A percentile compares a stretch with the other conserved stretches of the same genome.
Conservation (phyloP, 495 filamentous ascomycete species). For the Daldinia childiae region DNA sequence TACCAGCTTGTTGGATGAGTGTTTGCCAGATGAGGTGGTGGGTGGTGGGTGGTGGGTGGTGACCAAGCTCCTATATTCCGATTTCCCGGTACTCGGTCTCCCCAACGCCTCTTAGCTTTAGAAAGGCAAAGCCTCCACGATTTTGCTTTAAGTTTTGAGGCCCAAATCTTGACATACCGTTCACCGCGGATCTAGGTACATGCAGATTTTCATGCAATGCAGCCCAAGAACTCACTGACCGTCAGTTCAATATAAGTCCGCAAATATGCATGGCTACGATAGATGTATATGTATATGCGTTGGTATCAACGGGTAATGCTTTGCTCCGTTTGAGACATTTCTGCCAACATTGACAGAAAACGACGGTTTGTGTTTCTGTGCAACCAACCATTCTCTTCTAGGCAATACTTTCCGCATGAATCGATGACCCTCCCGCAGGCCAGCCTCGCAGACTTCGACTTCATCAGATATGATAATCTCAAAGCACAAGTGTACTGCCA, state of each 20-base stretch:
- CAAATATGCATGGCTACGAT: background rate
- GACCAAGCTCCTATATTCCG: constrained; percentile 17
- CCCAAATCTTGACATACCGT: constrained; percentile 14
- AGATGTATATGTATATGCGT: background rate
- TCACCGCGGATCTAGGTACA: constrained; percentile 18
- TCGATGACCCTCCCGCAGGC: constrained; percentile 28
- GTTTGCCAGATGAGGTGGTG: constrained; percentile 20
- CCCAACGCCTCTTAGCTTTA: background rate
- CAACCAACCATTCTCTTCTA: constrained; percentile 27
- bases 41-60: no score
- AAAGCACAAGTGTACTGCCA: background rate
- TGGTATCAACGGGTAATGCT: constrained; percentile 2
- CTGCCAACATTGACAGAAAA: constrained; percentile 34
- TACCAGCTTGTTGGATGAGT: background rate
- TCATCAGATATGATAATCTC: constrained; percentile 33
- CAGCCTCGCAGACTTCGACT: constrained; percentile 14
- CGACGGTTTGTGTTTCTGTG: constrained; percentile 30
- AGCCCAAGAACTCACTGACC: constrained; percentile 28
- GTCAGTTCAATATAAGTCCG: background rate
- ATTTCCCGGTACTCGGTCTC: constrained; percentile 7
- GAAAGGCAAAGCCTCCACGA: background rate
- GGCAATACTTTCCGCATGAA: constrained; percentile 8
- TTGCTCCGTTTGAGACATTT: constrained; percentile 32
- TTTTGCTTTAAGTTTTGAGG: background rate
- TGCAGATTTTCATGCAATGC: constrained; percentile 32